Evolutionary conservation across 1,284 basidiomycete species (phyloP), one percentile per base, ranked within the genome.

Genomic region (Rhodotorula glutinis): DNA sequence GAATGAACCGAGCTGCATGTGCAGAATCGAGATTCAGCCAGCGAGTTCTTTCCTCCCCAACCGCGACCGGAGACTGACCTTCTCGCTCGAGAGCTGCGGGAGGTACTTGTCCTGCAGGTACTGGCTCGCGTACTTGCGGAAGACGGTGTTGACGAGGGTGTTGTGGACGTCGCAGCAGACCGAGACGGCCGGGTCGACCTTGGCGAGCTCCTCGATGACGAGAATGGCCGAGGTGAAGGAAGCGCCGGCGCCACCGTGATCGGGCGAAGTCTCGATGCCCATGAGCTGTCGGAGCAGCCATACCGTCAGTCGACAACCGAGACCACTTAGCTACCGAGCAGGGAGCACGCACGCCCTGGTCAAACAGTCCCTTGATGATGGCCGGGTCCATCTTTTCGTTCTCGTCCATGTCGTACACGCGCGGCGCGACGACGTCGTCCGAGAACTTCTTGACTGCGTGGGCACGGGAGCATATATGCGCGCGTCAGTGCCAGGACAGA

Each of bases 161-260:
- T 98, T 98, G 84, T 99, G 95, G 9, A 99, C 95, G 77, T 99
- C 95, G 75, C 92, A 94, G 76, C 97, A 81, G 49, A 98, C 95
- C 13, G 93, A 96, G 25, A 99, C 95, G 1, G 92, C 93, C 0
- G 95, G 91, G 79, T 98, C 95, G 54, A 98, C 84, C 77, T 92
- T 94, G 59, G 96, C 94, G 21, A 98, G 87, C 79, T 98, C 96
- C 75, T 98, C 95, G 65, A 99, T 95, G 49, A 90, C 91, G 72
- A 99, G 91, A 76, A 99, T 92, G 44, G 96, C 94, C 4, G 91
- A 87, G 1, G 88, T 97, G 81, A 99, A 99, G 9, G 91, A 92
- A 58, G 86, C 88, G 74, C 90, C 93, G 5, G 95, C 85, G 57
- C 96, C 96, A 25, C 89, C 90, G 71, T 89, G 85, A 47, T 90